Percentiles rank a stretch among this genome's conserved stretches.
phyloP scores from a whole-genome alignment of 257 asterid species.

The Echites panduratus region DNA sequence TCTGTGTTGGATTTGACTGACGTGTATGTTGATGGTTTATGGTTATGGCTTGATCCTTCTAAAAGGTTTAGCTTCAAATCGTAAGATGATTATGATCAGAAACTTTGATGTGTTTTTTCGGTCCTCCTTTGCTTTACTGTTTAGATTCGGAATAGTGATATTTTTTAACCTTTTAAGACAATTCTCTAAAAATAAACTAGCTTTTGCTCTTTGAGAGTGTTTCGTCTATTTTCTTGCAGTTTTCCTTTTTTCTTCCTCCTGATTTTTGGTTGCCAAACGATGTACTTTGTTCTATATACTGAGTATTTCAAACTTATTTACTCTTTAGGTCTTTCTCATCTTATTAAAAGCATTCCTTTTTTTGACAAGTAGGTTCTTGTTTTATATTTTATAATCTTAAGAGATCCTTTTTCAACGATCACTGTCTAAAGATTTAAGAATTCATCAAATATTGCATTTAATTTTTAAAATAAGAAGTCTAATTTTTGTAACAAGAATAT shows the following conservation, averaged over 20 bases:
- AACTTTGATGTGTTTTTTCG: background rate
- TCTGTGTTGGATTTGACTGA: slow-evolving; percentile 11
- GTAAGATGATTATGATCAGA: background rate
- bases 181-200: background rate
- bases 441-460: background rate
- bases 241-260: background rate
- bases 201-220: background rate
- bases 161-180: background rate
- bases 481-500: too few relatives aligned
- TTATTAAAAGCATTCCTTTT: background rate
- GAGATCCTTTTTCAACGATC: background rate
- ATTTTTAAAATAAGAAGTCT: too few relatives aligned
- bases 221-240: background rate
- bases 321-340: background rate
- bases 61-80: background rate
- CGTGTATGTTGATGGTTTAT: background rate
- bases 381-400: background rate
- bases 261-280: background rate
- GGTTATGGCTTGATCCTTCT: background rate
- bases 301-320: background rate
- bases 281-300: background rate
- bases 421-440: background rate
- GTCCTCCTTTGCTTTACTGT: background rate
- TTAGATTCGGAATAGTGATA: background rate
- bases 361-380: background rate